Base-by-base conservation (phyloP, 768 basidiomycete genomes). In the Agaricus sinodeliciosus region DNA sequence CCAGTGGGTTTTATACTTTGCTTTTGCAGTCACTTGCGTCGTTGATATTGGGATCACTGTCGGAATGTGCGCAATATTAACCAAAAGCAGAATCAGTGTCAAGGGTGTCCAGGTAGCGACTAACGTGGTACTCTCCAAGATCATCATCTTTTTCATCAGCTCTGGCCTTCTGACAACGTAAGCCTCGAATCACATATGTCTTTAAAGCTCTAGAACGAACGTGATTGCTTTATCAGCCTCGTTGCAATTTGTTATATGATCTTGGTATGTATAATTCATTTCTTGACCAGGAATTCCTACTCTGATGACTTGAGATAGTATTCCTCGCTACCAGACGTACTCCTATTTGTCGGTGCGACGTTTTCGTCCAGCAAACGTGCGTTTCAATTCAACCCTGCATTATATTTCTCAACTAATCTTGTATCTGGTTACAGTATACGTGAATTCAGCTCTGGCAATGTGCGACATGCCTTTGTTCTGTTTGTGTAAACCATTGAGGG, bases 381-480 rank as follows among this genome's bases (percentile, higher is more conserved):
- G 52, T 42, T n/a, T 19, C 9, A 18, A 35, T 47, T 12, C 16
- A 2, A n/a, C 19, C n/a, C 19, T 11, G 25, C n/a, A 26, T 27
- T 13, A 37, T 25, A 9, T 1, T 9, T 18, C 12, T 11, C 31
- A 7, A 8, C 31, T 31, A 7, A 31, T 2, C 11, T 11, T 31
- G 7, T 11, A 31, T 11, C 4, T 9, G 9, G 12, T 13, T 12
- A 7, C 28, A 54, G 52, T 48, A 16, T 54, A 54, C 25, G 52
- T 45, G 27, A 54, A 54, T 31, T 54, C 52, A 8, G 52, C 47
- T 18, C 40, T 54, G 16, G 52, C 52, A 36, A 54, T 54, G 52
- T 54, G n/a, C n/a, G n/a, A n/a, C n/a, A n/a, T n/a, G n/a, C n/a
- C n/a, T n/a, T n/a, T n/a, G n/a, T n/a, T n/a, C n/a, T n/a, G n/a